Conservation (phyloP, 257 asterid genomes). For the Coffea canephora region DNA sequence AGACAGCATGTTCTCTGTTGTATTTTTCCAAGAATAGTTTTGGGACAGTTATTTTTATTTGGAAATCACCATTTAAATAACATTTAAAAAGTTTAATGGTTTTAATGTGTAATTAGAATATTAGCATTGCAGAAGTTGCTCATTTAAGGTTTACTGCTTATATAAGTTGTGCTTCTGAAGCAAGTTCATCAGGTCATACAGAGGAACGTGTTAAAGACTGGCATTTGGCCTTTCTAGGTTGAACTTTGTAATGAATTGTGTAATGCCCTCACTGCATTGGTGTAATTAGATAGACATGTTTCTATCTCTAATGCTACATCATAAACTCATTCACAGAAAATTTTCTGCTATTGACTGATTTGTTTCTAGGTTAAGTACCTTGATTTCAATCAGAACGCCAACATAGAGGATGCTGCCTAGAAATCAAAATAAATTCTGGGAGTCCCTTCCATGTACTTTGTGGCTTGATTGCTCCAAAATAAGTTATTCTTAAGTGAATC, state of each 20-base stretch:
- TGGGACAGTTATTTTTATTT: too few relatives aligned
- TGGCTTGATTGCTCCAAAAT: neutral
- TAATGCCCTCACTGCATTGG: too few relatives aligned
- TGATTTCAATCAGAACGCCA: neutral
- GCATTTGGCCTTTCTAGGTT: neutral
- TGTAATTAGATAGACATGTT: neutral
- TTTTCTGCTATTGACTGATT: neutral
- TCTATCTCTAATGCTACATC: neutral
- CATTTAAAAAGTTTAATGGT: neutral
- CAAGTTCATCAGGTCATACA: neutral
- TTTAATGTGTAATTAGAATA: neutral
- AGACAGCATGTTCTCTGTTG: neutral
- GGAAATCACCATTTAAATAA: neutral
- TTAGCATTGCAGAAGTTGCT: neutral
- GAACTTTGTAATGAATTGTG: neutral
- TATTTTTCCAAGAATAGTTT: neutral
- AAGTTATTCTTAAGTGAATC: neutral
- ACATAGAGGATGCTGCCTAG: neutral
- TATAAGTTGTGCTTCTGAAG: neutral
- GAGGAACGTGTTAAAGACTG: neutral
- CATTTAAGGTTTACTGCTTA: constrained; percentile 3
- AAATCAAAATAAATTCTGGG: too few relatives aligned
- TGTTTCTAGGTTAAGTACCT: neutral
- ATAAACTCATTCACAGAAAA: neutral
- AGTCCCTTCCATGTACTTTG: neutral